Evolutionary conservation across 805 yeast species (phyloP).

Genomic region (Suhomyces sp.): DNA sequence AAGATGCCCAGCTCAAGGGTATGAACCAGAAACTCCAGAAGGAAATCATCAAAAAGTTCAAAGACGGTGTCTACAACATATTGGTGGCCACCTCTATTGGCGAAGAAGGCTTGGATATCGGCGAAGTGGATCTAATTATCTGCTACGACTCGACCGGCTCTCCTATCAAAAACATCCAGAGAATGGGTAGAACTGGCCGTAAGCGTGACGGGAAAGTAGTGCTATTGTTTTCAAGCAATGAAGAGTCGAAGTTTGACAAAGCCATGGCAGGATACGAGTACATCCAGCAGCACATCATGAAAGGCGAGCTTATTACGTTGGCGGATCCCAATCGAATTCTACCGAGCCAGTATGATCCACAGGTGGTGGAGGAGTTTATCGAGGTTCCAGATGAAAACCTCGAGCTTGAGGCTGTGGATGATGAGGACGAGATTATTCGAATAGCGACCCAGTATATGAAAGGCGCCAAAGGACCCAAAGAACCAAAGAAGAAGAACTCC

Average conservation of each 20-base stretch:
- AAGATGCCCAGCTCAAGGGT: slow-evolving; percentile 73
- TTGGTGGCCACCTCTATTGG: slow-evolving; percentile 96
- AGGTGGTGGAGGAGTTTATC: slow-evolving; percentile 53
- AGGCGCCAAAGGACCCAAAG: slow-evolving; percentile 30
- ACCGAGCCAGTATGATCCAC: slow-evolving; percentile 56
- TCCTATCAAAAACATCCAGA: slow-evolving; percentile 87
- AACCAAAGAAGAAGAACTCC: slow-evolving; percentile 15
- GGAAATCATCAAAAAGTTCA: slow-evolving; percentile 70
- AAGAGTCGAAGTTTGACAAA: slow-evolving; percentile 71
- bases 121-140: slow-evolving; percentile 91
- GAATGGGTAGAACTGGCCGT: slow-evolving; percentile 99
- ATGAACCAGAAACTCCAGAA: slow-evolving; percentile 91
- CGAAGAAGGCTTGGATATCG: slow-evolving; percentile 97
- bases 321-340: slow-evolving; percentile 61
- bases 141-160: slow-evolving; percentile 92
- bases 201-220: slow-evolving; percentile 84
- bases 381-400: slow-evolving; percentile 70
- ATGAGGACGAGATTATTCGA: slow-evolving; percentile 62
- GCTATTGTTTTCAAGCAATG: slow-evolving; percentile 71
- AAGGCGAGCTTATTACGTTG: slow-evolving; percentile 42
- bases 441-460: slow-evolving; percentile 66
- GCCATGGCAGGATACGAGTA: slow-evolving; percentile 81
- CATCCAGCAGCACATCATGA: slow-evolving; percentile 67
- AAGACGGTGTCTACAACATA: slow-evolving; percentile 67
- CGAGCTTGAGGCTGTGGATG: slow-evolving; percentile 53